Percentiles rank a stretch among this genome's conserved stretches.
phyloP scores from a whole-genome alignment of 2,329 filamentous ascomycete genomes.

The Aspergillus spinulosporus region DNA sequence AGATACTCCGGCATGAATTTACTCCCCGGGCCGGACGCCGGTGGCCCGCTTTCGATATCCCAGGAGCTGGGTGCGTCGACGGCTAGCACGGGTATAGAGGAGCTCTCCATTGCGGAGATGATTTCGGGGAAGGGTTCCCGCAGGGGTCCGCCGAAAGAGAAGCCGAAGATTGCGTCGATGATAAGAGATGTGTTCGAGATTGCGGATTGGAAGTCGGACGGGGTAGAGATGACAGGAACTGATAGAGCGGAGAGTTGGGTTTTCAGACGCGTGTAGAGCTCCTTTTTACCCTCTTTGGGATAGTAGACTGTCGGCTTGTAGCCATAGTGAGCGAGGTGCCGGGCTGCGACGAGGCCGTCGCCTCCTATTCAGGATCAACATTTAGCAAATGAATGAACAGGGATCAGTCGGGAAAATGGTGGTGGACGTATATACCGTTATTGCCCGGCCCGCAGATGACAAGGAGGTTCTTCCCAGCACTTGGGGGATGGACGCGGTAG shows the following conservation, averaged over 20 bases:
- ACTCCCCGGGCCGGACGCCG: slow-evolving; percentile 71
- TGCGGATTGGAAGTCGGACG: slow-evolving; percentile 72
- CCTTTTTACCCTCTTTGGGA: slow-evolving; percentile 86
- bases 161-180: slow-evolving; percentile 92
- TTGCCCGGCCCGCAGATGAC: slow-evolving; percentile 87
- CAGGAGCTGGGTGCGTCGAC: slow-evolving; percentile 94
- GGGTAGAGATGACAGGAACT: slow-evolving; percentile 65
- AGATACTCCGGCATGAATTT: slow-evolving; percentile 77
- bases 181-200: slow-evolving; percentile 73
- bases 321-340: slow-evolving; percentile 88
- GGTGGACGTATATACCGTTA: slow-evolving; percentile 47
- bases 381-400: not conserved
- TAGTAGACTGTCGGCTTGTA: slow-evolving; percentile 89
- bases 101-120: slow-evolving; percentile 73
- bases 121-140: slow-evolving; percentile 87
- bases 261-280: slow-evolving; percentile 73
- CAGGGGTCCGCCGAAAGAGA: slow-evolving; percentile 88
- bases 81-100: slow-evolving; percentile 74
- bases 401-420: not conserved
- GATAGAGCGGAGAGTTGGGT: slow-evolving; percentile 82
- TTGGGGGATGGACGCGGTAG: slow-evolving; percentile 77
- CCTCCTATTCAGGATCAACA: slow-evolving; percentile 62
- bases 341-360: slow-evolving; percentile 89
- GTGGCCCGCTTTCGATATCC: slow-evolving; percentile 87
- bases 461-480: slow-evolving; percentile 69